Evolutionary conservation across 306 rosid species (phyloP), one percentile per base, ranked within the genome.

Genomic region (Vachellia collinsii): DNA sequence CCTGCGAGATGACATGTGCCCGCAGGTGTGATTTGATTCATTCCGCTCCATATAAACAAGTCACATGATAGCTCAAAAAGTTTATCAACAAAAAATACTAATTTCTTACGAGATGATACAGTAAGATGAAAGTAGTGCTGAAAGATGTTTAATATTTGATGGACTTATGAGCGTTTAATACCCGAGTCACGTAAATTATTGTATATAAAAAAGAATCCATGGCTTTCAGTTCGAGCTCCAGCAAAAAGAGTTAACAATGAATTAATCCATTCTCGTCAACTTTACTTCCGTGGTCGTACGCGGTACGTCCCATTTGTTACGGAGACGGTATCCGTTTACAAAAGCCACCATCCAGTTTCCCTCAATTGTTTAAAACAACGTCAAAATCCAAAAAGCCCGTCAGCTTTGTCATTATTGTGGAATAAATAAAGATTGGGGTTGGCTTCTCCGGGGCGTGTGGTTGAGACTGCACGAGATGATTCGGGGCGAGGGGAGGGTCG

Each of bases 271-370:
- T 1, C 2, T 36, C 43, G 23, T n/a, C 36, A 42, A 29, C 62
- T 39, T 63, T 50, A 81, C 88, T 81, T 83, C 83, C 85, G 62
- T 70, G 76, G 61, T 80, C 81, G 83, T 83, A 80, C 89, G 89
- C 2, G 2, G 34, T 83, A 80, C 89, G 81, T 69, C 81, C 74
- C 78, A 14, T 72, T 80, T 42, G 20, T 70, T 36, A 3, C 43
- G 70, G 34, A 17, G 34, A 17, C n/a, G 1, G 12, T 36, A 25
- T 56, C 69, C 23, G 36, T 63, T 43, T 47, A 37, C 11, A 19
- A 20, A 37, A 48, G 3, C 9, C 19, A 3, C 44, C 64, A 58
- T 0, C 1, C 1, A 50, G 1, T 59, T 23, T 14, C 17, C 66
- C 62, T 11, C 38, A 4, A 10, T 23, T 22, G 3, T 20, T 20